A percentile compares a stretch with the other conserved stretches of the same genome.
Evolutionary conservation across 2,329 filamentous ascomycete species (phyloP).

Genomic region (Alternaria solani): DNA sequence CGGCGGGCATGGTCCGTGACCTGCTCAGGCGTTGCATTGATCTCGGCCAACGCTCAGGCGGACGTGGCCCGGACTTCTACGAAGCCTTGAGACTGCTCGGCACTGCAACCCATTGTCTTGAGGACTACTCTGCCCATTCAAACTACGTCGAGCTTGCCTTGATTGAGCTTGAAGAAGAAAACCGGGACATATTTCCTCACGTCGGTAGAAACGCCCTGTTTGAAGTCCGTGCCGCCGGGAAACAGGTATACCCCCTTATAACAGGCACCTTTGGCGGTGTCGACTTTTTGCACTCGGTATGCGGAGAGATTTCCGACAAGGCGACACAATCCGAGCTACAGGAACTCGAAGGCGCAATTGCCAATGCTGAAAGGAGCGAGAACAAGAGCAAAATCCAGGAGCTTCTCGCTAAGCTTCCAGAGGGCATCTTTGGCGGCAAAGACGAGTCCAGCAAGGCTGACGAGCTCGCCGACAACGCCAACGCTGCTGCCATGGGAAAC

Average conservation of each 20-base stretch:
- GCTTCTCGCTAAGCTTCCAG: conserved; percentile 81
- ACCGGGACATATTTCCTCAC: conserved; percentile 78
- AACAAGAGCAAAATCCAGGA: conserved; percentile 80
- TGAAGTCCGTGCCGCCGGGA: conserved; percentile 70
- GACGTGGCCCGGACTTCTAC: conserved; percentile 79
- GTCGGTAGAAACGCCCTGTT: conserved; percentile 79
- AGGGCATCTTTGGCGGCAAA: conserved; percentile 78
- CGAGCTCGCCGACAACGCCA: conserved; percentile 79
- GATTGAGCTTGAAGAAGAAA: conserved; percentile 80
- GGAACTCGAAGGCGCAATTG: conserved; percentile 83
- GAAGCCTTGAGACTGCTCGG: conserved; percentile 87
- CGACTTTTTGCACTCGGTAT: conserved; percentile 91
- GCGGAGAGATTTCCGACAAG: conserved; percentile 82
- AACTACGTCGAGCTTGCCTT: conserved; percentile 91
- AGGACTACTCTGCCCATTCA: conserved; percentile 90
- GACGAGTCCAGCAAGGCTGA: conserved; percentile 79
- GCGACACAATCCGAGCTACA: conserved; percentile 89
- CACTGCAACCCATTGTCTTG: conserved; percentile 87
- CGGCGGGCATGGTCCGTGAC: conserved; percentile 76
- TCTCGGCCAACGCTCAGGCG: conserved; percentile 77
- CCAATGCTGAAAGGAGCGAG: conserved; percentile 66
- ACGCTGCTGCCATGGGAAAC: conserved; percentile 77
- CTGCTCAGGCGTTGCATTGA: conserved; percentile 79
- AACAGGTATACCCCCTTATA: conserved; percentile 78
- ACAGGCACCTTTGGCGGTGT: conserved; percentile 96